These are phyloP conservation scores for Cardamine resedifolia DNA, from an alignment of 345 rosid species.

Conservation along the genomic window DNA sequence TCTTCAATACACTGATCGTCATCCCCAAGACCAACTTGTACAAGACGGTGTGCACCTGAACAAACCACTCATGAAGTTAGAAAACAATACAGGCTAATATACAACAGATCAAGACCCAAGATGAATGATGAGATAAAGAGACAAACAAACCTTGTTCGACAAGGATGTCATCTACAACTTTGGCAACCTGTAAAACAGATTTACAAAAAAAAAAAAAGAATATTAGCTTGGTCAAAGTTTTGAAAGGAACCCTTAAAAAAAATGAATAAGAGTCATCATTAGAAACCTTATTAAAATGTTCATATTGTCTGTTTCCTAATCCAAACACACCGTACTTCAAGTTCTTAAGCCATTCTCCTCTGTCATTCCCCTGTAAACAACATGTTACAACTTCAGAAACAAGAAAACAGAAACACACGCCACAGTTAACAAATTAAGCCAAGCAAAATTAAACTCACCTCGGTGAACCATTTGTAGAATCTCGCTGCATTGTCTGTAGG, in stretches of 20 bases:
- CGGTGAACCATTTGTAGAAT: conserved; percentile 96
- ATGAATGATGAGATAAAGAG: not conserved
- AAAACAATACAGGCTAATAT: not conserved
- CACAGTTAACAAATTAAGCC: not conserved
- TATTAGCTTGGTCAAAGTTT: not conserved
- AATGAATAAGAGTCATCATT: not conserved
- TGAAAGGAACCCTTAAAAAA: not conserved
- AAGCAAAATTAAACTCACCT: conserved; percentile 47
- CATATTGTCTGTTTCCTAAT: conserved; percentile 94
- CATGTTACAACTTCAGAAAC: conserved; percentile 25
- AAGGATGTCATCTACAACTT: conserved; percentile 72
- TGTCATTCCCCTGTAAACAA: conserved; percentile 62
- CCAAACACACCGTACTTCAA: conserved; percentile 90
- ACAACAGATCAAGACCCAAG: not conserved
- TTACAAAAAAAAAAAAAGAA: not conserved
- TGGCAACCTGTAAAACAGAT: conserved; percentile 60
- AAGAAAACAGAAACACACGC: conserved; percentile 21
- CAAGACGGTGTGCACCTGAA: conserved; percentile 79
- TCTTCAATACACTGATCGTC: conserved; percentile 96
- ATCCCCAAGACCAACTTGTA: conserved; percentile 83
- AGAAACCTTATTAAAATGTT: conserved; percentile 88
- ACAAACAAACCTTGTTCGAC: conserved; percentile 67
- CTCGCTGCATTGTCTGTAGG: conserved; percentile 99
- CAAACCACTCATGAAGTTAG: conserved; percentile 21
- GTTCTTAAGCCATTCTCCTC: conserved; percentile 67